Evolutionary conservation across 1,284 basidiomycete species (phyloP), one percentile per base, ranked within the genome.

Genomic region (Puccinia horiana): DNA sequence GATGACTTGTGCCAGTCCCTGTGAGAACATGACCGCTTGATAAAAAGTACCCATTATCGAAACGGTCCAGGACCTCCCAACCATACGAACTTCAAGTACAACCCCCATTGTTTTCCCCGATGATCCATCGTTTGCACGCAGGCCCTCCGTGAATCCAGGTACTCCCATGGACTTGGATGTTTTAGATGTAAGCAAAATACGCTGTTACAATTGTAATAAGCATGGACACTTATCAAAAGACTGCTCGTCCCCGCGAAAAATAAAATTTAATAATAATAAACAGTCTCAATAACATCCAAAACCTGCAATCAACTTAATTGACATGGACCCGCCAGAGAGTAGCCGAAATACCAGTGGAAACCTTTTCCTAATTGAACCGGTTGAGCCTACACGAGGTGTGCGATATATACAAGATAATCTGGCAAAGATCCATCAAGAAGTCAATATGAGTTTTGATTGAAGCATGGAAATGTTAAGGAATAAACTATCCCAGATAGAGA

Each of bases 161-260:
- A 32, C 40, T 11, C 75, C 75, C 8, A 78, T 78, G 76, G 76
- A 78, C 18, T n/a, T 69, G n/a, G 76, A 78, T 29, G 61, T 23
- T 0, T 2, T 67, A 20, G 44, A 78, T 44, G 37, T 63, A 47
- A 61, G 54, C 47, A 67, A 63, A 29, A 40, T 63, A 6, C 32
- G 52, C 3, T 78, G 58, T 69, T 69, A 67, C 40, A 67, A 78
- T 35, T 78, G 76, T 52, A 65, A 78, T 47, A 78, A 78, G 23
- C 37, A 40, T 2, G 76, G 76, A 23, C 76, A 78, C 23, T 42
- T 69, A 35, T 65, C 76, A 0, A 78, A 78, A 69, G 76, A 78
- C 23, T 78, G 63, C 54, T 8, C 32, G 8, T 14, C 47, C 1
- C 40, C 44, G 1, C 37, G 32, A n/a, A 78, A 78, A 52, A 78